phyloP scores from a whole-genome alignment of 352 stramenopile genomes.

The Phytopythium kandeliae region DNA sequence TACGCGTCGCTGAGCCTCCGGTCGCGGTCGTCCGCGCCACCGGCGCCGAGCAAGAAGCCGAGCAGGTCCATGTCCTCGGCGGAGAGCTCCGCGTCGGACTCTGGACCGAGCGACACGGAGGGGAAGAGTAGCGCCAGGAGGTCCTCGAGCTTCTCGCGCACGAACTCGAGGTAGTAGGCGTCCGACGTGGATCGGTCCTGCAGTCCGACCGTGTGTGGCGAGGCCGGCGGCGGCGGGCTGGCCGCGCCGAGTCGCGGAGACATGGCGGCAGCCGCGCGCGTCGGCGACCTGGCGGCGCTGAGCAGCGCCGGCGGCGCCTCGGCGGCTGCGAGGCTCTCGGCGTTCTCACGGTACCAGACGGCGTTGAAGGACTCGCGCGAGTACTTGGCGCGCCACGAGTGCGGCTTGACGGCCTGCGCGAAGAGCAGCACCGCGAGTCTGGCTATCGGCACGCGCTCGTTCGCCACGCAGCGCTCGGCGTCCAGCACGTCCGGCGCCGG shows the following conservation, averaged over 20 bases:
- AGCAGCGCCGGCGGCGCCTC: constrained; percentile 12
- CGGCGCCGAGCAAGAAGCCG: constrained; percentile 61
- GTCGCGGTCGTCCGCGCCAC: constrained; percentile 35
- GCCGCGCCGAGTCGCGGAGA: constrained; percentile 48
- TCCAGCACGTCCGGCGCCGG: constrained; percentile 28
- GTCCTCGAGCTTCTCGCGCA: constrained; percentile 73
- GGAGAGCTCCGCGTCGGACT: constrained; percentile 43
- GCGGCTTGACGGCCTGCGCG: constrained; percentile 73
- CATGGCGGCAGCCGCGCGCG: constrained; percentile 22
- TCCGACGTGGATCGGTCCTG: constrained; percentile 75
- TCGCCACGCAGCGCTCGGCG: constrained; percentile 44
- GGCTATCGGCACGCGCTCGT: constrained; percentile 58
- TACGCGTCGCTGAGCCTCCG: constrained; percentile 64
- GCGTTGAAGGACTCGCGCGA: constrained; percentile 74
- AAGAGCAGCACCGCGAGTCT: constrained; percentile 79
- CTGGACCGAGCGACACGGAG: constrained; percentile 42
- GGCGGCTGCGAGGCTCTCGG: constrained; percentile 31
- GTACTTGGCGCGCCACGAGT: constrained; percentile 71
- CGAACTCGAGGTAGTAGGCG: constrained; percentile 74
- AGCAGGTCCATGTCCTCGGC: constrained; percentile 67
- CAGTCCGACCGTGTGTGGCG: constrained; percentile 72
- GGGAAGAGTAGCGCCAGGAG: constrained; percentile 69
- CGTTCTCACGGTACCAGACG: constrained; percentile 73
- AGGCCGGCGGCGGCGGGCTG: constrained; percentile 58
- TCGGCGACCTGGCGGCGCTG: constrained; percentile 15